Evolutionary conservation across 2,329 filamentous ascomycete species (phyloP).

Genomic region (Cladobotryum mycophilum): DNA sequence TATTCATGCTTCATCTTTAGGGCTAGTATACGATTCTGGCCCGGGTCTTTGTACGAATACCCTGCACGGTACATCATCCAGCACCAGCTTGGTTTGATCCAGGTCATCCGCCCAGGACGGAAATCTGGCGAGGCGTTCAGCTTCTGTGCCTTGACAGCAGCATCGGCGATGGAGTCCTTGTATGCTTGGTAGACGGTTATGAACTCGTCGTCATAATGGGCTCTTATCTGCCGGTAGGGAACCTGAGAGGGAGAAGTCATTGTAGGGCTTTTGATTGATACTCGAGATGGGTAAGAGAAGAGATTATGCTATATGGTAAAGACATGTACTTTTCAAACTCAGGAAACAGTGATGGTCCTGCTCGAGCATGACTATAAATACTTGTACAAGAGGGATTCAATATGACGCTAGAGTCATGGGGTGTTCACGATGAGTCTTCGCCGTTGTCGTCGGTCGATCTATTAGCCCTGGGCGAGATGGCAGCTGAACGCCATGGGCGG

Average conservation of each 20-base stretch:
- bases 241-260: conserved; percentile 10
- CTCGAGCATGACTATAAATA: not conserved
- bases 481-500: too few species aligned
- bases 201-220: conserved; percentile 40
- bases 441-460: too few species aligned
- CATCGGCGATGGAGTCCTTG: conserved; percentile 42
- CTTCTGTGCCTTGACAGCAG: conserved; percentile 45
- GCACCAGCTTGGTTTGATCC: conserved; percentile 57
- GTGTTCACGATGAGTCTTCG: too few species aligned
- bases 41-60: conserved; percentile 50
- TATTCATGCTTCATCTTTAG: conserved; percentile 45
- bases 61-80: conserved; percentile 61
- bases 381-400: not conserved
- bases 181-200: conserved; percentile 61
- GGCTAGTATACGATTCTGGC: conserved; percentile 52
- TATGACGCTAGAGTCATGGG: too few species aligned
- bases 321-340: too few species aligned
- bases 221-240: conserved; percentile 47
- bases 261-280: not conserved
- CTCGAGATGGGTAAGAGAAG: not conserved
- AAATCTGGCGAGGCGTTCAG: conserved; percentile 49
- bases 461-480: too few species aligned
- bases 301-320: too few species aligned
- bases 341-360: not conserved
- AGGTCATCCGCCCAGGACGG: conserved; percentile 52